Evolutionary conservation across 768 basidiomycete genomes (phyloP).

Genomic region (Lentinula boryana): DNA sequence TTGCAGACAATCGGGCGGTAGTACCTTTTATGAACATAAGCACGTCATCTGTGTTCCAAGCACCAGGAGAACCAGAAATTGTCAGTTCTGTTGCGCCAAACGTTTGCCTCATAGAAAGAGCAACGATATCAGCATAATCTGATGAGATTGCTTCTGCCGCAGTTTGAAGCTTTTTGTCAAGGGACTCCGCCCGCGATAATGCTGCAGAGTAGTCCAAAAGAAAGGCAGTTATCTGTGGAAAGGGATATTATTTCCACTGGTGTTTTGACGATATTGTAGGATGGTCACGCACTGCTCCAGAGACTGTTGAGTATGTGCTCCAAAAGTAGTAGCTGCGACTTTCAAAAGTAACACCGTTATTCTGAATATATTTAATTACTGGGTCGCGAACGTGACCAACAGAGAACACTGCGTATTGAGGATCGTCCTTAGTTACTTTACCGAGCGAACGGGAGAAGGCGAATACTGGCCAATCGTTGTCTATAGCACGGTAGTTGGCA

Average conservation of each 20-base stretch:
- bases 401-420: conserved; percentile 27
- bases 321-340: conserved; percentile 32
- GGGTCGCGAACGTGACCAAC: conserved; percentile 34
- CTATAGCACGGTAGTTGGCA: conserved; percentile 33
- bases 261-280: neutral
- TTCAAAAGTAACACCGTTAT: conserved; percentile 16
- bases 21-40: conserved; percentile 44
- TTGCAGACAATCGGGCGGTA: neutral
- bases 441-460: conserved; percentile 44
- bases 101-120: conserved; percentile 27
- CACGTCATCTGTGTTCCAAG: conserved; percentile 34
- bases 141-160: conserved; percentile 23
- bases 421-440: conserved; percentile 19
- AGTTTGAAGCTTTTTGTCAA: conserved; percentile 23
- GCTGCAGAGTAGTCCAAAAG: conserved; percentile 24
- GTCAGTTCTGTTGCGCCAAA: conserved; percentile 37
- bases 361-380: conserved; percentile 21
- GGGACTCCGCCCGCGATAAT: conserved; percentile 18
- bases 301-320: conserved; percentile 23
- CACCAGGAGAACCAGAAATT: conserved; percentile 21
- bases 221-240: conserved; percentile 26
- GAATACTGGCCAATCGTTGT: conserved; percentile 37
- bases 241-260: conserved; percentile 12
- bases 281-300: conserved; percentile 23
- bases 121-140: conserved; percentile 26